Base-by-base conservation (phyloP, 2,329 filamentous ascomycete species). In the Monilinia fructigena region DNA sequence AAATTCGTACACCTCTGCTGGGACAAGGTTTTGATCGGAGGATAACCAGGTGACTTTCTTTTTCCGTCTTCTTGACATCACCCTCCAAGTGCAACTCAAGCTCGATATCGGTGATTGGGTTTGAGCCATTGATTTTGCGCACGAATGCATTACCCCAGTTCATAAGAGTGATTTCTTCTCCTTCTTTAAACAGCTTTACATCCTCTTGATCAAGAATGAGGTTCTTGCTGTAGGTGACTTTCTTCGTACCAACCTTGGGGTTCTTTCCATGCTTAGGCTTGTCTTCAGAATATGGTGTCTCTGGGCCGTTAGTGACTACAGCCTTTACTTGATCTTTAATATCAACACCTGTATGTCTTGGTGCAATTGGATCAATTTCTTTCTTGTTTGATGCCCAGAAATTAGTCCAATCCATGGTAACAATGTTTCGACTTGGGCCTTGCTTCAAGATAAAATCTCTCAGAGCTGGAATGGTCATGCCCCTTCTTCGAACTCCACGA, bases 21-120 rank as follows among this genome's bases (percentile, higher is more conserved):
- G 87, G 18, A 96, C 83, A 0, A 97, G 84, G 67, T 90, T 85
- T 80, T 94, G 90, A 55, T 85, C 86, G 71, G 91, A 86, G 1
- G 92, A 89, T 58, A 98, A 82, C 94, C 94, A 98, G 73, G 93
- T 97, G 48, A 98, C 87, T 83, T 98, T 98, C 86, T 97, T 97
- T 97, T 75, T 92, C 88, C 0, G 94, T 98, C 76, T 91, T 89
- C 83, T 96, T 97, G 78, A 98, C 91, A 77, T 98, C 94, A 66
- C 94, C 93, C 74, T 90, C 87, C 60, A 97, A 86, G 78, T 98
- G 90, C n/a, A 97, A 86, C 79, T 97, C 92, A 64, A 95, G 82
- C 67, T 90, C 89, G 50, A 97, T 83, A 47, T 80, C 82, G 16
- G 87, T 89, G 73, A 97, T 87, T 58, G 85, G 81, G 66, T 80